Percentiles rank a stretch among this genome's conserved stretches.
Conservation (phyloP, 768 basidiomycete genomes). For the Naganishia randhawae region DNA sequence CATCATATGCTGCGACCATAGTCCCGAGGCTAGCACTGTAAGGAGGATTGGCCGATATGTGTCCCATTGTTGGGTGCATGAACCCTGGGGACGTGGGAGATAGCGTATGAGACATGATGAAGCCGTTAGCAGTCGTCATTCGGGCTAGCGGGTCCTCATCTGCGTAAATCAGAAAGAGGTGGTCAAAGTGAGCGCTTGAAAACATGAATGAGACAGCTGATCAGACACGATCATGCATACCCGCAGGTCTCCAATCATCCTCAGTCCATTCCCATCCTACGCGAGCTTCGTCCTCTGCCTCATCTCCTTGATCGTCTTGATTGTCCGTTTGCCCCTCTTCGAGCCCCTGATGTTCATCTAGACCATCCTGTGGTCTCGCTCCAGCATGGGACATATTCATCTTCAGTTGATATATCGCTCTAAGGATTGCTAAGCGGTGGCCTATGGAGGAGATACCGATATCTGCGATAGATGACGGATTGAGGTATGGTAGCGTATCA, state of each 20-base stretch:
- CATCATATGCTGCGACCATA: slow-evolving; percentile 9
- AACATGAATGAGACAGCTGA: neutral
- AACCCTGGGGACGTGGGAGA: slow-evolving; percentile 5
- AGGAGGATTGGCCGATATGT: neutral
- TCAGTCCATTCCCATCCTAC: slow-evolving; percentile 29
- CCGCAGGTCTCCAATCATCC: slow-evolving; percentile 29
- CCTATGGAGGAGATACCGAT: slow-evolving; percentile 86
- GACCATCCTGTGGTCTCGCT: neutral
- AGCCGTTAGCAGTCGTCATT: neutral
- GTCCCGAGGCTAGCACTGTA: slow-evolving; percentile 11
- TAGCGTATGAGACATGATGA: slow-evolving; percentile 9
- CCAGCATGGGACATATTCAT: slow-evolving; percentile 52
- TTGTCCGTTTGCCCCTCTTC: neutral
- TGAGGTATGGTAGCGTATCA: slow-evolving; percentile 77
- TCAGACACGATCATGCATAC: neutral
- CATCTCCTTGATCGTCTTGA: slow-evolving; percentile 14
- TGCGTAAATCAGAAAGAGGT: neutral
- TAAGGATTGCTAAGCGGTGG: slow-evolving; percentile 84
- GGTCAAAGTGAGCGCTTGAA: neutral
- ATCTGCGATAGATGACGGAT: slow-evolving; percentile 77
- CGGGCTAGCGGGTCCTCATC: slow-evolving; percentile 21
- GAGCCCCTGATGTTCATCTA: neutral
- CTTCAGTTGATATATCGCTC: slow-evolving; percentile 86
- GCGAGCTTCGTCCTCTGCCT: slow-evolving; percentile 3
- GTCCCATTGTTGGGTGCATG: slow-evolving; percentile 4